Evolutionary conservation across 2,329 filamentous ascomycete species (phyloP).

Genomic region (Calonectria pseudoturangicola): DNA sequence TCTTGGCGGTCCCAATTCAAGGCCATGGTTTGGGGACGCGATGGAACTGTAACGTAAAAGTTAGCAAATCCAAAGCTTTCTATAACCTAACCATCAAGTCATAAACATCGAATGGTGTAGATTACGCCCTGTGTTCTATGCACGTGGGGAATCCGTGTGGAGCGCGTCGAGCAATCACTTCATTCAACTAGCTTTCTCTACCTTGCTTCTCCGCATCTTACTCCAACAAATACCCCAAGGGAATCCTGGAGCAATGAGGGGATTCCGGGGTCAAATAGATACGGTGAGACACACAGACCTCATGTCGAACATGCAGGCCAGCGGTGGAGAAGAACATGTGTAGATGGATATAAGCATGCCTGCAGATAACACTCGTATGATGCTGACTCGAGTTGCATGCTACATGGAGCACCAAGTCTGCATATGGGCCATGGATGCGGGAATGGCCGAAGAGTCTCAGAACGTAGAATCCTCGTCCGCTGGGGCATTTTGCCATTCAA

Average conservation of each 20-base stretch:
- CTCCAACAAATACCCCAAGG: conserved; percentile 6
- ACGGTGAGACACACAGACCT: background rate
- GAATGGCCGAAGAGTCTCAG: background rate
- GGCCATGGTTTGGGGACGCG: background rate
- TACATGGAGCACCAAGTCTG: background rate
- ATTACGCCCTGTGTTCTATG: background rate
- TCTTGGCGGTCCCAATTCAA: conserved; percentile 14
- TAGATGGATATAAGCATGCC: background rate
- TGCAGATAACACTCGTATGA: conserved; percentile 1
- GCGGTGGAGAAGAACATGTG: background rate
- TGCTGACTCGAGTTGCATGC: background rate
- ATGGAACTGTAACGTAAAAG: conserved; percentile 22
- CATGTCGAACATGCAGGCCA: background rate
- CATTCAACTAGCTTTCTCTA: background rate
- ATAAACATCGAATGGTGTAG: background rate
- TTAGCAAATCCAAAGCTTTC: conserved; percentile 35
- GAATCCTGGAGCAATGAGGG: background rate
- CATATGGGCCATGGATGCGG: background rate
- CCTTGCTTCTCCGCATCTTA: conserved; percentile 8
- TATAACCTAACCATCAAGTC: conserved; percentile 25
- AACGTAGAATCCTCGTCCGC: background rate
- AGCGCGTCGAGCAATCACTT: background rate
- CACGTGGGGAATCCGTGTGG: background rate
- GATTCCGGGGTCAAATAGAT: background rate
- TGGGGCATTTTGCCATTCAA: background rate